Evolutionary conservation across 106 monocot genomes (phyloP), one percentile per base, ranked within the genome.

Genomic region (Iris macrosiphon): DNA sequence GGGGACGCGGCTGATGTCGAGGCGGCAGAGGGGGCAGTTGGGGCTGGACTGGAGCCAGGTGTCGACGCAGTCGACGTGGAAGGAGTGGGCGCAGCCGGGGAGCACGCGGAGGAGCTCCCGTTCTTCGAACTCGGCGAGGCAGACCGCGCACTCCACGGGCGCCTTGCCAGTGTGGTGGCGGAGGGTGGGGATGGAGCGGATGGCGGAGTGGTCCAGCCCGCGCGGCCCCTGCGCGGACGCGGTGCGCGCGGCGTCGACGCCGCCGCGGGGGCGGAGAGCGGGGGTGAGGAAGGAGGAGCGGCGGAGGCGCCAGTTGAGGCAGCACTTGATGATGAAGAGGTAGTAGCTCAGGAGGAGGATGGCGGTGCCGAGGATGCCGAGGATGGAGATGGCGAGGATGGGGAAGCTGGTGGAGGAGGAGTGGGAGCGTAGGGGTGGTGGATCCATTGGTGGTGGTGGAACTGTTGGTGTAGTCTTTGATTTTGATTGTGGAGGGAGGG

Each of bases 291-390:
- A 29, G n/a, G 67, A 35, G 45, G 55, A 62, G 31, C 67, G 61
- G 55, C 61, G 14, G 29, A 48, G 47, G 45, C 48, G 75, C 56
- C 39, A 34, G 32, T 45, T 49, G 30, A 29, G 35, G 75, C 53
- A 68, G 68, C 68, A 75, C 31, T 63, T 67, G 56, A 57, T 57
- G 22, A 75, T 68, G 41, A 75, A 75, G 55, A 68, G 11, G 27
- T 68, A 75, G 68, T 75, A 75, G 56, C 40, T 31, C 40, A 75
- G 45, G 48, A 75, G 75, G 39, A 75, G 28, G 21, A 57, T 26
- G 49, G 31, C 28, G 18, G 75, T 75, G 39, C 47, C 31, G 28
- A 74, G 55, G 54, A 74, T 74, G 17, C 74, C 74, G 3, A 61
- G 5, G 29, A 74, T 39, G 15, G 74, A 45, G 35, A 67, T 55